Conservation (phyloP, 441 rosid genomes). For the Adansonia grandidieri region DNA sequence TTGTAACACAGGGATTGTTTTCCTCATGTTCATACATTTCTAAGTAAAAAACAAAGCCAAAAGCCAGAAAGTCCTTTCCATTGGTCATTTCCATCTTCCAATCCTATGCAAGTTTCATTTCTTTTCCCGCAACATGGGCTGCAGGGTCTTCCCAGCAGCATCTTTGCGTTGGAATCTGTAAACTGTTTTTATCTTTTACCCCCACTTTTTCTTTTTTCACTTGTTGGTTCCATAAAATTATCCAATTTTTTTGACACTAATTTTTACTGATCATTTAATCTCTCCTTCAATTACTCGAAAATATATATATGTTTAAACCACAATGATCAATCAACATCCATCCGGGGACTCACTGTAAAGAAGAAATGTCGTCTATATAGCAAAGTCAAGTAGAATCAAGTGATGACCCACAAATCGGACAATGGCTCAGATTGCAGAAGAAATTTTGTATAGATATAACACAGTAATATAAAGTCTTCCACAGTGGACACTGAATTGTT, state of each 20-base stretch:
- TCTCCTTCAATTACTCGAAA: neutral
- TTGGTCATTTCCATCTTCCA: slow-evolving; percentile 17
- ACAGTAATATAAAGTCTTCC: neutral
- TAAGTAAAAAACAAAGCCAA: too few relatives aligned
- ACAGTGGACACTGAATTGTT: slow-evolving; percentile 10
- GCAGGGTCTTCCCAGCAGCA: neutral
- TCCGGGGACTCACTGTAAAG: slow-evolving; percentile 6
- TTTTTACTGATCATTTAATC: neutral
- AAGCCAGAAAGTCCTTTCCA: neutral
- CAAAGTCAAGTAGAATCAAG: neutral
- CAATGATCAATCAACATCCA: slow-evolving; percentile 3
- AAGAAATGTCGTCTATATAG: slow-evolving; percentile 9
- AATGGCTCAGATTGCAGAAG: slow-evolving; percentile 20
- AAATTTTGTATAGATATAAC: neutral
- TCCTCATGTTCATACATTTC: too few relatives aligned
- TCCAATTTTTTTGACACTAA: neutral
- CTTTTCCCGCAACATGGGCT: neutral
- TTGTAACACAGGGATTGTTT: too few relatives aligned
- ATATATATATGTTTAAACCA: neutral
- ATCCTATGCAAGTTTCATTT: neutral
- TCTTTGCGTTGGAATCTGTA: neutral
- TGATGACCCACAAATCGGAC: slow-evolving; percentile 8
- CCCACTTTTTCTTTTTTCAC: neutral
- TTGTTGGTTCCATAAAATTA: neutral
- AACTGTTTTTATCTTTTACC: neutral